These are phyloP conservation scores for Globisporangium canariense DNA, from an alignment of 352 stramenopile species.

Conservation along the genomic window DNA sequence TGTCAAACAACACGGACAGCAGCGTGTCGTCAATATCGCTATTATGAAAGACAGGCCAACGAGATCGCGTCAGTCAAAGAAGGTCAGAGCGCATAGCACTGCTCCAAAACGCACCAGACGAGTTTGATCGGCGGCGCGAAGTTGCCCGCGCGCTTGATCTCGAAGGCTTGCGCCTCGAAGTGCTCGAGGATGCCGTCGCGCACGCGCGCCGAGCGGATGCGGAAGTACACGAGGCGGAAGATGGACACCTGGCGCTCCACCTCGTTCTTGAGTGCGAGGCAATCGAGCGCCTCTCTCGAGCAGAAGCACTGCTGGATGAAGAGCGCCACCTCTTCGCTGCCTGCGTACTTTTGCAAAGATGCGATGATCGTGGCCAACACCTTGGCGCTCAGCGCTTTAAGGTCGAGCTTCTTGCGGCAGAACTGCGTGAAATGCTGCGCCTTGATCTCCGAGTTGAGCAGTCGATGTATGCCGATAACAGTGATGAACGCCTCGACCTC, in stretches of 20 bases:
- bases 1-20: slow-evolving; percentile 74
- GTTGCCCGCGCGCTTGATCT: slow-evolving; percentile 20
- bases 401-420: slow-evolving; percentile 34
- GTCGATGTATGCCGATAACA: slow-evolving; percentile 41
- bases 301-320: slow-evolving; percentile 62
- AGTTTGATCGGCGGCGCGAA: slow-evolving; percentile 64
- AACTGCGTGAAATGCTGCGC: slow-evolving; percentile 72
- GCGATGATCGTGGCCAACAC: slow-evolving; percentile 52
- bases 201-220: slow-evolving; percentile 36
- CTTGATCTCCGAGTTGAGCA: slow-evolving; percentile 73
- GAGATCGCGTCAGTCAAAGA: background rate
- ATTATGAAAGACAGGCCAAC: background rate
- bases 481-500: slow-evolving; percentile 68
- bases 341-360: slow-evolving; percentile 51
- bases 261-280: slow-evolving; percentile 60
- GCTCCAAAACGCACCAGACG: slow-evolving; percentile 41
- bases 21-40: slow-evolving; percentile 86
- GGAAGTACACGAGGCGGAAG: slow-evolving; percentile 69
- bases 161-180: slow-evolving; percentile 50
- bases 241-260: slow-evolving; percentile 66
- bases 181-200: slow-evolving; percentile 60
- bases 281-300: slow-evolving; percentile 31
- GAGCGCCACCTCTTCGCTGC: slow-evolving; percentile 41
- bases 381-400: slow-evolving; percentile 30
- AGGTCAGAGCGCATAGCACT: background rate